These are phyloP conservation scores for Phytopythium mirpurense DNA, from an alignment of 352 stramenopile species.

Conservation along the genomic window DNA sequence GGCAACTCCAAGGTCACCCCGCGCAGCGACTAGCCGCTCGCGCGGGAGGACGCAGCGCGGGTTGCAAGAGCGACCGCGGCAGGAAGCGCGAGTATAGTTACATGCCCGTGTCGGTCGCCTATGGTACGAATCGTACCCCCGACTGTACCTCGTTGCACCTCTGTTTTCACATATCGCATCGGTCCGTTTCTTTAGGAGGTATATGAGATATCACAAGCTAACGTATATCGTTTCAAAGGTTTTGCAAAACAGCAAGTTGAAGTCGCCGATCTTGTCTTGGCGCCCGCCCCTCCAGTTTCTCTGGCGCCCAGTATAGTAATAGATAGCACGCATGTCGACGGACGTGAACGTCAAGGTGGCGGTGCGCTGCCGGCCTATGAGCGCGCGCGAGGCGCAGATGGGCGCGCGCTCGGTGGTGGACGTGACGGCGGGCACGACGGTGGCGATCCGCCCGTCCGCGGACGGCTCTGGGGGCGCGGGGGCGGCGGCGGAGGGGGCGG, in stretches of 20 bases:
- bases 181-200: too few relatives aligned
- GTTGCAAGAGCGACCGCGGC: not conserved
- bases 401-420: slow-evolving; percentile 45
- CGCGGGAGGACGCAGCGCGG: too few relatives aligned
- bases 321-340: slow-evolving; percentile 64
- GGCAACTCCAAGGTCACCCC: slow-evolving; percentile 33
- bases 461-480: slow-evolving; percentile 10
- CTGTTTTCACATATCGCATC: not conserved
- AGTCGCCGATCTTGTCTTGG: too few relatives aligned
- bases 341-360: slow-evolving; percentile 89
- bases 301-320: too few relatives aligned
- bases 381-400: slow-evolving; percentile 64
- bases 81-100: too few relatives aligned
- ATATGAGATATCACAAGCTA: too few relatives aligned
- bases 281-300: too few relatives aligned
- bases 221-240: too few relatives aligned
- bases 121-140: too few relatives aligned
- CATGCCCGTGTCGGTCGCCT: too few relatives aligned
- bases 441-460: slow-evolving; percentile 40
- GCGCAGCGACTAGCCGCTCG: slow-evolving; percentile 15
- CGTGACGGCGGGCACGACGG: slow-evolving; percentile 47
- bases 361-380: slow-evolving; percentile 87
- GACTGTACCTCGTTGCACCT: not conserved
- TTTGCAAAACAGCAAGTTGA: too few relatives aligned
- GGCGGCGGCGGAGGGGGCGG: slow-evolving; percentile 5